Evolutionary conservation across 345 rosid genomes (phyloP), one percentile per base, ranked within the genome.

Genomic region (Pistacia atlantica): DNA sequence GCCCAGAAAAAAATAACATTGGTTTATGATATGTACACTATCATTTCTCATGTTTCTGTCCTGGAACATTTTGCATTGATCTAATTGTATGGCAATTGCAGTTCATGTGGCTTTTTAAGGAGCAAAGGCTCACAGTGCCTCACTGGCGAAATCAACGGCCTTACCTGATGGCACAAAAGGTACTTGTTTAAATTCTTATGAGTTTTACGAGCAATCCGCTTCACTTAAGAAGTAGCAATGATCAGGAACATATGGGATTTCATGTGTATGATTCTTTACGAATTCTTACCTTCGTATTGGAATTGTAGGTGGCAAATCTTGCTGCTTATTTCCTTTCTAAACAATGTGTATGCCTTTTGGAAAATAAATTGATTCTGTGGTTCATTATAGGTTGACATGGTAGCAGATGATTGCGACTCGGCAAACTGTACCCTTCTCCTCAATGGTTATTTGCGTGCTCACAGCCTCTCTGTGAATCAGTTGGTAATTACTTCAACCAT

Each of bases 101-200:
- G 99, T 95, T 95, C 81, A 80, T 90, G 85, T 87, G 91, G 93
- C 87, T 88, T 69, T 93, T 90, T 77, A 93, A 86, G 88, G 96
- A 90, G 81, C 99, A 95, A 84, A 89, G 91, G 83, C 88, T 90
- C 25, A 83, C 90, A 8, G 84, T 78, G 28, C 99, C 99, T 83
- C 93, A 86, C 55, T 95, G 99, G 99, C 88, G 98, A 80, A 90
- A 83, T 65, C 95, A 89, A 69, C 84, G 98, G 49, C 87, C 99
- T 57, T 95, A 89, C 72, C 79, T 95, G n/a, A 81, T 93, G 83
- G 84, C 96, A 56, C 90, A 90, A 54, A 86, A 93, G 95, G 98
- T 93, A 80, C 56, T 77, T 75, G 5, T 45, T 51, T 63, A 59
- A 49, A 28, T 48, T 37, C 61, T 66, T 25, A 48, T 71, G 22